phyloP scores from a whole-genome alignment of 495 filamentous ascomycete genomes.

The Wilcoxina mikolae region DNA sequence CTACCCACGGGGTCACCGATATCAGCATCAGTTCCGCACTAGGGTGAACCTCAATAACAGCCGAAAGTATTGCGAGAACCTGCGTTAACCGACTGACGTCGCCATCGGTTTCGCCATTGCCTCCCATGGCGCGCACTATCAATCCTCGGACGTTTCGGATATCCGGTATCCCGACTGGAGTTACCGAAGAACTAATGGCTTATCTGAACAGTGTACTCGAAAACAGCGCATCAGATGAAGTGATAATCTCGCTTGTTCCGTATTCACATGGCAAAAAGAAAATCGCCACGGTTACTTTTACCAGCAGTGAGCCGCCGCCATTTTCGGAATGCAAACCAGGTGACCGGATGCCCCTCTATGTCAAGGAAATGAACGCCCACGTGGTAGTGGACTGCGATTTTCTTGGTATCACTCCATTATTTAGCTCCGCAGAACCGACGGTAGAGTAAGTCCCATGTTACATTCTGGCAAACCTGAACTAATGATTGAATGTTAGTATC shows the following conservation, averaged over 20 bases:
- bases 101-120: no score
- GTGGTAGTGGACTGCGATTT: neutral
- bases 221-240: neutral
- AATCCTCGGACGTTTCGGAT: neutral
- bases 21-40: no score
- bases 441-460: neutral
- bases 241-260: neutral
- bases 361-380: neutral
- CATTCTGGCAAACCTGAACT: neutral
- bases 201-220: neutral
- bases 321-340: neutral
- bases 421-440: neutral
- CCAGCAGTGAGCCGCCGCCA: neutral
- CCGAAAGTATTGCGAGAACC: no score
- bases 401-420: neutral
- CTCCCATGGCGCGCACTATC: no score
- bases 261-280: neutral
- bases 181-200: neutral
- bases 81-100: no score
- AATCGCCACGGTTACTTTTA: neutral
- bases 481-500: neutral
- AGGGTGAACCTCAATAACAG: no score
- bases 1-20: no score
- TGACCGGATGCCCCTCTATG: neutral
- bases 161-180: neutral